phyloP scores from a whole-genome alignment of 768 basidiomycete genomes.

The Boletus reticuloceps region DNA sequence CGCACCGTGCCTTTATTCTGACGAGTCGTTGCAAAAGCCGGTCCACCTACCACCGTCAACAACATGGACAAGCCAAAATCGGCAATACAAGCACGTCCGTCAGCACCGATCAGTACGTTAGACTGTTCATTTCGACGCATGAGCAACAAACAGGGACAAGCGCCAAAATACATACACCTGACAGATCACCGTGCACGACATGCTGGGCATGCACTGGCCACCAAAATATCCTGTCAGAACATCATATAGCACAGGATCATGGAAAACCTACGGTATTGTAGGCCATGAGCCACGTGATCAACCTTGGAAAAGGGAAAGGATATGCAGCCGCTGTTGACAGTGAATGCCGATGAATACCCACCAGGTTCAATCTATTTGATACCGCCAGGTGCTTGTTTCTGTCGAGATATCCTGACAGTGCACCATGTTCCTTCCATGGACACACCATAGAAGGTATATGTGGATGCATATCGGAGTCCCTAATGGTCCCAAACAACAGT shows the following conservation, averaged over 20 bases:
- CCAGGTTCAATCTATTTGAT: background rate
- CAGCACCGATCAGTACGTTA: background rate
- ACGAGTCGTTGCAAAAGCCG: background rate
- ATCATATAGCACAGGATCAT: background rate
- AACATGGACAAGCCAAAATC: constrained; percentile 9
- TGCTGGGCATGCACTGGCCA: background rate
- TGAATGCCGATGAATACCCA: background rate
- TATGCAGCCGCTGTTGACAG: background rate
- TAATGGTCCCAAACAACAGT: background rate
- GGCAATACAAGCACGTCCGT: background rate
- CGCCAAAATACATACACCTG: background rate
- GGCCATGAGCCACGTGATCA: background rate
- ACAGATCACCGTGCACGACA: background rate
- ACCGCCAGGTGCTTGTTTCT: background rate
- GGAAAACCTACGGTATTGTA: background rate
- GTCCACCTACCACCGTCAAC: background rate
- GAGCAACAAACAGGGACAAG: background rate
- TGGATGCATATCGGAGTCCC: background rate
- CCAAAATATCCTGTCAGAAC: background rate
- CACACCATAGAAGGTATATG: background rate
- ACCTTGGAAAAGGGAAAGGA: background rate
- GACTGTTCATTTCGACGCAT: background rate
- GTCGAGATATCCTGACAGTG: background rate
- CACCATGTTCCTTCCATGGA: background rate
- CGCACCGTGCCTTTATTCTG: background rate